These are phyloP conservation scores for Uncinocarpus reesii DNA, from an alignment of 2,329 filamentous ascomycete genomes.

Conservation along the genomic window DNA sequence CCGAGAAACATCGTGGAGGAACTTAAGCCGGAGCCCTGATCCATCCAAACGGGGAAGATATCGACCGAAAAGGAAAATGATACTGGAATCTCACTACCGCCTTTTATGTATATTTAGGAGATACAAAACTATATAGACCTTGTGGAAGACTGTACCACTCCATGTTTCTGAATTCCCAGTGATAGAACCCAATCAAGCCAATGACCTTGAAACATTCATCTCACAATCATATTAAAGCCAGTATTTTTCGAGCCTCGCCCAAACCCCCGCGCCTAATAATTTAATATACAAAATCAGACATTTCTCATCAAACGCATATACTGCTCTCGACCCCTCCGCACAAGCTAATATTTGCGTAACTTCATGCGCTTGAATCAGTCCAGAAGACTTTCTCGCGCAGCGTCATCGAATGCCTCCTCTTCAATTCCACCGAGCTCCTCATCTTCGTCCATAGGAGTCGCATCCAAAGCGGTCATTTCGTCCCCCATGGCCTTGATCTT, in stretches of 20 bases:
- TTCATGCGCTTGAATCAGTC: neutral
- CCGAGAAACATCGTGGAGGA: slow-evolving; percentile 45
- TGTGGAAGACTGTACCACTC: too few species aligned
- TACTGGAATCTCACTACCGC: too few species aligned
- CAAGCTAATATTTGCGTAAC: neutral
- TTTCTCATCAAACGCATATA: neutral
- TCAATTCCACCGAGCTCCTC: slow-evolving; percentile 29
- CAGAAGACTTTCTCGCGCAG: slow-evolving; percentile 5
- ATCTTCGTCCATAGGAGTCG: slow-evolving; percentile 25
- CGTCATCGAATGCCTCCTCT: slow-evolving; percentile 24
- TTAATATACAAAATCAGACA: neutral
- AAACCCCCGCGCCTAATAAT: too few species aligned
- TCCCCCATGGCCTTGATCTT: slow-evolving; percentile 51
- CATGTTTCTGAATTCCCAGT: too few species aligned
- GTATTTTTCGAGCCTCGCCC: too few species aligned
- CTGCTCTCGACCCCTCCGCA: neutral
- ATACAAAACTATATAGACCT: too few species aligned
- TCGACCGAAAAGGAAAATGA: too few species aligned
- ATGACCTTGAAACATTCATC: too few species aligned
- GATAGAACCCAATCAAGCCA: too few species aligned
- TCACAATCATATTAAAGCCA: too few species aligned
- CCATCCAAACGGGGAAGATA: too few species aligned
- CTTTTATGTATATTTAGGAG: too few species aligned
- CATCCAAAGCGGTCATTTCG: slow-evolving; percentile 31
- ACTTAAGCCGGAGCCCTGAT: slow-evolving; percentile 2